phyloP scores from a whole-genome alignment of 2,329 filamentous ascomycete genomes.

The Fusarium redolens region DNA sequence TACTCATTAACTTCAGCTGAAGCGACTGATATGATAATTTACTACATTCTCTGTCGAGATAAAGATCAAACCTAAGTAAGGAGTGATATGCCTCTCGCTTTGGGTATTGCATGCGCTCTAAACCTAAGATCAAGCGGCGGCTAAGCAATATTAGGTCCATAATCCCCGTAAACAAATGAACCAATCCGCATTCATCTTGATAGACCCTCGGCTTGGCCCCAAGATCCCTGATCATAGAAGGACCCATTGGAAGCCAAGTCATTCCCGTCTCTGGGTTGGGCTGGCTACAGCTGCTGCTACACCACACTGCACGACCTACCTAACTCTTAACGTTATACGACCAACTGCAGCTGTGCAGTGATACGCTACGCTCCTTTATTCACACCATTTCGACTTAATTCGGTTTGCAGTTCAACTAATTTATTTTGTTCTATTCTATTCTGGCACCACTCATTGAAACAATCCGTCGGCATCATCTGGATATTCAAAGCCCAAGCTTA shows the following conservation, averaged over 20 bases:
- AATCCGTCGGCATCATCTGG: constrained; percentile 9
- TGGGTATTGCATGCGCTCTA: neutral
- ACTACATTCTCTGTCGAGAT: neutral
- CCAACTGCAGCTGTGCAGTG: constrained; percentile 4
- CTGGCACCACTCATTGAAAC: constrained; percentile 30
- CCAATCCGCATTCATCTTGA: constrained; percentile 37
- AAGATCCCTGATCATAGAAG: constrained; percentile 31
- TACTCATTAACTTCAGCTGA: neutral
- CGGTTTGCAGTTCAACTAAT: constrained; percentile 14
- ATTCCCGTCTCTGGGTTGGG: constrained; percentile 21
- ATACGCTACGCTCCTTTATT: constrained; percentile 34
- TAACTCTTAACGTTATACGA: neutral
- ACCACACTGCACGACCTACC: constrained; percentile 4
- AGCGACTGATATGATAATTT: neutral
- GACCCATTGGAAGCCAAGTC: constrained; percentile 18
- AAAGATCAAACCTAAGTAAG: neutral
- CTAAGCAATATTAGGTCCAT: constrained; percentile 36
- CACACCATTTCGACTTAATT: constrained; percentile 24
- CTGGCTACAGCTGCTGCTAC: neutral
- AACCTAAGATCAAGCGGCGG: constrained; percentile 23
- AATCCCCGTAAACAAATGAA: constrained; percentile 29
- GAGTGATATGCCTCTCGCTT: neutral
- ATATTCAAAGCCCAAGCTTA: constrained; percentile 3
- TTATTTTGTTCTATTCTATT: constrained; percentile 5
- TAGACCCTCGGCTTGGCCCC: constrained; percentile 25